Base-by-base conservation (phyloP, 805 yeast genomes). In the Ogataea salicorniae region DNA sequence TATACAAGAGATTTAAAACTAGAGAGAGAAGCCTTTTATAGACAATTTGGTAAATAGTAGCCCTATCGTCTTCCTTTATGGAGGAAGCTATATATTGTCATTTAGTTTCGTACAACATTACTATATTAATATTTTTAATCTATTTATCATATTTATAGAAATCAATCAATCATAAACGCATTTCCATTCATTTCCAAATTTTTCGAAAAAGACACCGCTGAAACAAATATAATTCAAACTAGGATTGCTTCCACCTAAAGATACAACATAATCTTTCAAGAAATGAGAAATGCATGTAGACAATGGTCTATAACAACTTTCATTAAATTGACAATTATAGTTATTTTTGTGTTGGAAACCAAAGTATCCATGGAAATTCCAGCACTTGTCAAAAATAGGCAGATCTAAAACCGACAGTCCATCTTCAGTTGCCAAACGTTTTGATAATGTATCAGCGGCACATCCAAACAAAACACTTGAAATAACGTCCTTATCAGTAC, bases 401-500 rank as follows among this genome's bases (percentile, higher is more conserved):
- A 48, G 47, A 1, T 54, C 48, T 16, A 67, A 53, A 0, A 59
- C 46, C 39, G 67, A 65, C 13, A 74, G 44, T 29, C 62, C 62
- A n/a, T 44, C 44, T 11, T 50, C 48, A 8, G 48, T 37, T 1
- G 54, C 33, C 20, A 61, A 34, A 38, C 84, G 61, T 40, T 62
- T 58, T 5, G 70, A 50, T 40, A 82, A 51, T 5, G 68, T 67
- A 39, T 72, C 73, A 6, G 80, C 77, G 23, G 79, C 72, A 17
- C 76, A 69, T 29, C 78, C 81, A 54, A 84, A 73, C 45, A 83
- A 63, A 9, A 77, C 73, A 5, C 81, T 76, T 0, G 85, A 76
- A 26, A 80, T 77, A 58, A 85, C 68, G 54, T 86, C 94, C 48
- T 75, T 79, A 61, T 72, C 79, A 9, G 67, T 68, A 0, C 74